phyloP scores from a whole-genome alignment of 2,329 filamentous ascomycete species.

The Geoglossum cookeanum region DNA sequence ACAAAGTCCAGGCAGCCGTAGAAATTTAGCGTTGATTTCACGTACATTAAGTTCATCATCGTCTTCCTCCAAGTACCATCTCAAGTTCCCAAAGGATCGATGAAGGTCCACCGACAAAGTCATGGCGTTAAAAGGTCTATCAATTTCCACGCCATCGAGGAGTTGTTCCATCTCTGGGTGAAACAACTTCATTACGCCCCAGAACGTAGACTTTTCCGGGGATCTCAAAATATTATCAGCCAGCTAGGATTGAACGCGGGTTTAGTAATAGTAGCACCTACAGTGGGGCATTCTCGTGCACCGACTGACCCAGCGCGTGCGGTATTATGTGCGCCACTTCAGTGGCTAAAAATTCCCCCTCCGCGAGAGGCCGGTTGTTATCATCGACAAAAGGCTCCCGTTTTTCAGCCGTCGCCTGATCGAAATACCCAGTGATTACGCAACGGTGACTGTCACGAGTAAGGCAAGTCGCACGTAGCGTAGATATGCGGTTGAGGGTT shows the following conservation, averaged over 20 bases:
- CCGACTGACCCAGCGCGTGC: not conserved
- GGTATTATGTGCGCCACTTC: slow-evolving; percentile 2
- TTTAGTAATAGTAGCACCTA: not conserved
- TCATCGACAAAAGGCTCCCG: not conserved
- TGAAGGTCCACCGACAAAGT: not conserved
- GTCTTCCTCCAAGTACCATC: not conserved
- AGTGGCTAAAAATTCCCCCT: not conserved
- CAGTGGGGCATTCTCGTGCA: not conserved
- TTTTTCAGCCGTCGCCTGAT: not conserved
- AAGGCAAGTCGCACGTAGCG: not conserved
- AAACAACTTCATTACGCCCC: not conserved
- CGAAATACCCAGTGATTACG: not conserved
- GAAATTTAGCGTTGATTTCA: not conserved
- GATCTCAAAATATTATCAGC: not conserved
- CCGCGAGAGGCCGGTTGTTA: not conserved
- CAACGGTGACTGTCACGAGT: not conserved
- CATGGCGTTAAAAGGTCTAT: not conserved
- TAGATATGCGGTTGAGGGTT: not conserved
- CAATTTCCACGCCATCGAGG: not conserved
- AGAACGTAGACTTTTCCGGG: not conserved
- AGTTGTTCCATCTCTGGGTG: not conserved
- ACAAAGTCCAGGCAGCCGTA: not conserved
- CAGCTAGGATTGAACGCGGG: not conserved
- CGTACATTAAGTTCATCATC: not conserved
- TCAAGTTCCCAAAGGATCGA: not conserved